A percentile compares a stretch with the other conserved stretches of the same genome.
These are phyloP conservation scores for Candida vaughaniae DNA, from an alignment of 805 yeast genomes.

Conservation along the genomic window DNA sequence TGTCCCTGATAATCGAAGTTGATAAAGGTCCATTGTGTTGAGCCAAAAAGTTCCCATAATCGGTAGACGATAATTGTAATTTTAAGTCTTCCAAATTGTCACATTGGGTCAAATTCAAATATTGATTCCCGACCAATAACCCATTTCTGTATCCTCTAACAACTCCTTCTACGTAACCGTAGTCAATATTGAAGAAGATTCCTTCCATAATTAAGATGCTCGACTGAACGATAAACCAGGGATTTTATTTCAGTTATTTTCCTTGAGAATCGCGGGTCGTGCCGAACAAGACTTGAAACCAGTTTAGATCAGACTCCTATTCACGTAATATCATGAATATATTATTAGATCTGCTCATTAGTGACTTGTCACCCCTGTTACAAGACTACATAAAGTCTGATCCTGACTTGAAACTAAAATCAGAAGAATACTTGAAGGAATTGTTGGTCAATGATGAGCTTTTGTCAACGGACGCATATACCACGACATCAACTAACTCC, in stretches of 20 bases:
- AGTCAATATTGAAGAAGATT: constrained; percentile 81
- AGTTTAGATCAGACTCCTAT: too few relatives aligned
- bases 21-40: constrained; percentile 81
- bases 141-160: constrained; percentile 94
- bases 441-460: constrained; percentile 50
- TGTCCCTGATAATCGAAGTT: constrained; percentile 82
- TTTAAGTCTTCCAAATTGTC: constrained; percentile 92
- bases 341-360: constrained; percentile 31
- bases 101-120: constrained; percentile 91
- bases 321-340: constrained; percentile 9
- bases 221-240: too few relatives aligned
- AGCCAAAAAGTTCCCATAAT: constrained; percentile 87
- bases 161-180: constrained; percentile 90
- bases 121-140: constrained; percentile 72
- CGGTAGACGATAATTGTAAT: constrained; percentile 92
- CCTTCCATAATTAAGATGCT: constrained; percentile 90
- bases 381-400: constrained; percentile 19
- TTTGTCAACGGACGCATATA: constrained; percentile 42
- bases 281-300: too few relatives aligned
- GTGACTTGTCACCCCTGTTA: constrained; percentile 25
- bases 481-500: constrained; percentile 32
- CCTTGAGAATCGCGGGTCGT: too few relatives aligned
- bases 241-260: too few relatives aligned
- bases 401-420: constrained; percentile 12
- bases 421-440: constrained; percentile 33